phyloP scores from a whole-genome alignment of 2,329 filamentous ascomycete species.

The Paracoccidioides lutzii region DNA sequence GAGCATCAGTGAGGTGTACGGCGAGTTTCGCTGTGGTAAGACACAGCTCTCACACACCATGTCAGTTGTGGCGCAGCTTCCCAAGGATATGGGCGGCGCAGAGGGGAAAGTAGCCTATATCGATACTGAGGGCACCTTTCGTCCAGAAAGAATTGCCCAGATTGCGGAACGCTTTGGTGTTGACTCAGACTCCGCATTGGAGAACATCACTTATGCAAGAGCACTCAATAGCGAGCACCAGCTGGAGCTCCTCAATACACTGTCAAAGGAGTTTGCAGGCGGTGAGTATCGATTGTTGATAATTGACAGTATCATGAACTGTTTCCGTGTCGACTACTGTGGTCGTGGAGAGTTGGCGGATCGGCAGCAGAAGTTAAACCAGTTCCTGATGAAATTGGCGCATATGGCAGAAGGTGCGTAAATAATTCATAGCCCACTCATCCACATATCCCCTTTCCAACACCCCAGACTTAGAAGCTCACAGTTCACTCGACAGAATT shows the following conservation, averaged over 20 bases:
- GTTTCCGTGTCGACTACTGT: conserved; percentile 54
- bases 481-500: conserved; percentile 39
- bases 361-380: conserved; percentile 54
- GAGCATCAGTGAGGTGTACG: conserved; percentile 48
- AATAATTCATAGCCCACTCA: neutral
- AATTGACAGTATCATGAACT: conserved; percentile 58
- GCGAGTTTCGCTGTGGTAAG: conserved; percentile 47
- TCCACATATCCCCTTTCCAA: neutral
- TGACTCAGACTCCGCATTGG: conserved; percentile 46
- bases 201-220: conserved; percentile 55
- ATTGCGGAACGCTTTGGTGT: conserved; percentile 54
- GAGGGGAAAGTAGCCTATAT: conserved; percentile 59
- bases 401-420: conserved; percentile 49
- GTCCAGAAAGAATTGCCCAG: conserved; percentile 53
- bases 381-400: conserved; percentile 50
- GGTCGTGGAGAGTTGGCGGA: conserved; percentile 56
- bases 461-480: conserved; percentile 1
- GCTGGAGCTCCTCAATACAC: conserved; percentile 48
- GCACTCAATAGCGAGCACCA: conserved; percentile 55
- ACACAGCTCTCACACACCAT: conserved; percentile 58
- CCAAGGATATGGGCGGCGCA: conserved; percentile 48
- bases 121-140: conserved; percentile 53
- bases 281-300: conserved; percentile 54
- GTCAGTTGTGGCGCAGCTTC: conserved; percentile 48
- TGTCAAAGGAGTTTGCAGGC: conserved; percentile 47